These are phyloP conservation scores for Chalciporus piperatus DNA, from an alignment of 768 basidiomycete genomes.

Conservation along the genomic window DNA sequence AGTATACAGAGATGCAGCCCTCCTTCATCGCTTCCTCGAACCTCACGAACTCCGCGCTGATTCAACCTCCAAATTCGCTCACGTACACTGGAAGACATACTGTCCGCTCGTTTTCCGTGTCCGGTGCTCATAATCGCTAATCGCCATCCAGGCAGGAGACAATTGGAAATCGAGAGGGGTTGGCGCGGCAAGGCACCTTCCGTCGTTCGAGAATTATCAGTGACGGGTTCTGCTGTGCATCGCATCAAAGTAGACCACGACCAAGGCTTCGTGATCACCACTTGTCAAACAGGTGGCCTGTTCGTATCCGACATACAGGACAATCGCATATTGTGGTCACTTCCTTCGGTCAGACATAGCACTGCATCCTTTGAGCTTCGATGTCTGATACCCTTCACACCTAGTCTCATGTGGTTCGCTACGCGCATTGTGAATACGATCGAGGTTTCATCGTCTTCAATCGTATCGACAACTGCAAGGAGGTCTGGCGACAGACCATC, in stretches of 20 bases:
- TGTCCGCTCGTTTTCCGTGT: conserved; percentile 39
- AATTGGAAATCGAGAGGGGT: conserved; percentile 42
- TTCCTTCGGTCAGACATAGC: conserved; percentile 44
- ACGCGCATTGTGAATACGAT: conserved; percentile 73
- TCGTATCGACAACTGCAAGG: conserved; percentile 51
- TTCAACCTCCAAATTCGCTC: conserved; percentile 36
- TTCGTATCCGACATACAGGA: conserved; percentile 52
- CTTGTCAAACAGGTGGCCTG: conserved; percentile 53
- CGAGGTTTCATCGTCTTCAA: conserved; percentile 73
- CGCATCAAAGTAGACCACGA: conserved; percentile 75
- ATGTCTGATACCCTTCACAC: conserved; percentile 1
- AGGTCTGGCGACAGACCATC: conserved; percentile 62
- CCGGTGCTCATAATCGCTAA: conserved; percentile 9
- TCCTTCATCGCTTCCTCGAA: conserved; percentile 46
- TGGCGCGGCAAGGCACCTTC: conserved; percentile 57
- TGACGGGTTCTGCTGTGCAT: conserved; percentile 47
- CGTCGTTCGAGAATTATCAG: conserved; percentile 31
- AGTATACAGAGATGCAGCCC: conserved; percentile 59
- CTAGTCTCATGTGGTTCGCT: conserved; percentile 19
- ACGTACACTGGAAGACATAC: conserved; percentile 53
- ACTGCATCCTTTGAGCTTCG: not conserved
- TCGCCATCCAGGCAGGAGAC: conserved; percentile 40
- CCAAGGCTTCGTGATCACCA: conserved; percentile 57
- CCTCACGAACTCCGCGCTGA: conserved; percentile 30
- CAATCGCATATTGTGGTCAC: conserved; percentile 57